Evolutionary conservation across 208 protist species (phyloP), one percentile per base, ranked within the genome.

Genomic region (Trypanosoma cruzi): DNA sequence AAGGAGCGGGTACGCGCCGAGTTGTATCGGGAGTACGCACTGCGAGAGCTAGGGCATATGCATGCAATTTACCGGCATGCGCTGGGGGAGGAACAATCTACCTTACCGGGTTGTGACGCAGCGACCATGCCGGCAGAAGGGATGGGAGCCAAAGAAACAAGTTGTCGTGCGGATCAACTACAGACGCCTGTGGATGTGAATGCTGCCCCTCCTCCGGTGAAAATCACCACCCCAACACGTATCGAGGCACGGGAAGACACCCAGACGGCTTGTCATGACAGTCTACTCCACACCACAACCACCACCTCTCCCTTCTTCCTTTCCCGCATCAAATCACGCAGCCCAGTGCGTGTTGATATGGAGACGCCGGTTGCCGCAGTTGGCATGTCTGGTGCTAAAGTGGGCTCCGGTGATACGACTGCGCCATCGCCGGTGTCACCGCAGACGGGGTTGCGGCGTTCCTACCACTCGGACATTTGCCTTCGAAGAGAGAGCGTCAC

Each of bases 41-140:
- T 68, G 32, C 14, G 34, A 13, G 63, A 68, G 49, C 24, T 68
- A 18, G 29, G 29, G 20, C 63, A 52, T 50, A 68, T 68, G 63
- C 63, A 59, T 29, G 52, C 63, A 3, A 50, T 49, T 22, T 68
- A 68, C 53, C 49, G 24, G 22, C 28, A 22, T 3, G n/a, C 63
- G 26, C 60, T 54, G 36, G 60, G 60, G 26, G 57, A 26, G 36
- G 36, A 28, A 10, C n/a, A 20, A 26, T 31, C 34, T 1, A 13
- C n/a, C 55, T 54, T 28, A 24, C 16, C 24, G 49, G 49, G 49
- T 20, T 0, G 16, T 31, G 20, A 54, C n/a, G 40, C 40, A 44
- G 8, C 40, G 40, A 7, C 40, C 40, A 1, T 29, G 20, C 16
- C 46, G 22, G 14, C n/a, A 52, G 14, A 13, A 52, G 14, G 22